phyloP scores from a whole-genome alignment of 768 basidiomycete species.

The Suillus occidentalis region DNA sequence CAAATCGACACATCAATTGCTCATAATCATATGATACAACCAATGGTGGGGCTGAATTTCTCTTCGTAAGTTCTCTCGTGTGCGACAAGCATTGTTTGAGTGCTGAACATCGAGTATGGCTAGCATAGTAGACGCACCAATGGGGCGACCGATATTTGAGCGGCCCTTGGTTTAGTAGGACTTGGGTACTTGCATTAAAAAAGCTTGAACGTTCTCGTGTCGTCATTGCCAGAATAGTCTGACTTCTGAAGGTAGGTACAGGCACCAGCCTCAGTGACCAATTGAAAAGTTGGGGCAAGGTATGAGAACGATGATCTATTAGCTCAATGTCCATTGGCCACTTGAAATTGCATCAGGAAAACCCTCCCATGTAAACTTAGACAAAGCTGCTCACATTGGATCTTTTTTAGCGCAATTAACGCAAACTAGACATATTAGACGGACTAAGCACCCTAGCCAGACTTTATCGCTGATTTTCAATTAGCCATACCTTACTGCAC shows the following conservation, averaged over 20 bases:
- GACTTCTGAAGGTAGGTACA: background rate
- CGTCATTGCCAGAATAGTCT: background rate
- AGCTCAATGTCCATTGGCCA: background rate
- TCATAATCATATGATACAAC: background rate
- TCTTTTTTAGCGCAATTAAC: no score
- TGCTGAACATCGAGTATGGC: no score
- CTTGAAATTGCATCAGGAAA: background rate
- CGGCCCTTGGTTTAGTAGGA: background rate
- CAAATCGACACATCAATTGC: background rate
- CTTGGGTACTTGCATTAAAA: background rate
- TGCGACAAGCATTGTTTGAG: no score
- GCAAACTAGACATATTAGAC: no score
- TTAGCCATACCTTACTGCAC: no score
- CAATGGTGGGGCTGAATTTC: no score
- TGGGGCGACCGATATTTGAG: background rate
- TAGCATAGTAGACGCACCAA: background rate
- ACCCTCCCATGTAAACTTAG: no score
- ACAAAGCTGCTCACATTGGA: no score
- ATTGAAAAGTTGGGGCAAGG: background rate
- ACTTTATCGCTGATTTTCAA: no score
- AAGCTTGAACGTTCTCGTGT: background rate
- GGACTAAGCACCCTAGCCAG: no score
- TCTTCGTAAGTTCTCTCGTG: no score
- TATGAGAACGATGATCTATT: background rate
- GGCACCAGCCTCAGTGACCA: background rate